Evolutionary conservation across 2,329 filamentous ascomycete genomes (phyloP).

Genomic region (Aspergillus pseudotamarii): DNA sequence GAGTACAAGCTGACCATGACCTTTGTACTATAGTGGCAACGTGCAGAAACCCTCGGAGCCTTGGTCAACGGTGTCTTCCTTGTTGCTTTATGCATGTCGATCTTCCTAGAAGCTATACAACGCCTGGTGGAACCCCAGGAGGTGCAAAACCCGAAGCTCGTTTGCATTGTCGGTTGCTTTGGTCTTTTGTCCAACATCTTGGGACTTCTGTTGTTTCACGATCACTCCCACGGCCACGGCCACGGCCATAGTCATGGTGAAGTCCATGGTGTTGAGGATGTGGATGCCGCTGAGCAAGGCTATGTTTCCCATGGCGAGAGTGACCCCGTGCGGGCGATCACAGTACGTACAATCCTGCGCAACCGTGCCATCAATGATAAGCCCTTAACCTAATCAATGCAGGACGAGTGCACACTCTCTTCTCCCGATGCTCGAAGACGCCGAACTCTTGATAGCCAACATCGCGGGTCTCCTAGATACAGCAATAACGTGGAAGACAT

Average conservation of each 20-base stretch:
- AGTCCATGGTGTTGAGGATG: constrained; percentile 50
- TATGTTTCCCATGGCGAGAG: constrained; percentile 40
- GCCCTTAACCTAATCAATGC: constrained; percentile 22
- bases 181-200: constrained; percentile 87
- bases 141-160: constrained; percentile 80
- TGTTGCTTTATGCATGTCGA: constrained; percentile 92
- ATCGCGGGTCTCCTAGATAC: constrained; percentile 36
- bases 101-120: constrained; percentile 91
- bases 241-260: constrained; percentile 55
- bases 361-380: not conserved
- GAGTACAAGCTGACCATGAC: constrained; percentile 13
- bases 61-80: constrained; percentile 98
- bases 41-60: constrained; percentile 93
- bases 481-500: constrained; percentile 69
- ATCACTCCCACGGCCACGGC: constrained; percentile 84
- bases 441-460: constrained; percentile 27
- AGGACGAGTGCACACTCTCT: constrained; percentile 30
- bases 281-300: constrained; percentile 42
- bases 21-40: constrained; percentile 71
- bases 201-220: constrained; percentile 88
- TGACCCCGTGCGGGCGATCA: constrained; percentile 49
- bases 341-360: constrained; percentile 63
- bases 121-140: constrained; percentile 89
- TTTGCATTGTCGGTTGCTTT: constrained; percentile 84
- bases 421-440: constrained; percentile 37